Conservation (phyloP, 257 asterid species). For the Solanum megistacrolobum region DNA sequence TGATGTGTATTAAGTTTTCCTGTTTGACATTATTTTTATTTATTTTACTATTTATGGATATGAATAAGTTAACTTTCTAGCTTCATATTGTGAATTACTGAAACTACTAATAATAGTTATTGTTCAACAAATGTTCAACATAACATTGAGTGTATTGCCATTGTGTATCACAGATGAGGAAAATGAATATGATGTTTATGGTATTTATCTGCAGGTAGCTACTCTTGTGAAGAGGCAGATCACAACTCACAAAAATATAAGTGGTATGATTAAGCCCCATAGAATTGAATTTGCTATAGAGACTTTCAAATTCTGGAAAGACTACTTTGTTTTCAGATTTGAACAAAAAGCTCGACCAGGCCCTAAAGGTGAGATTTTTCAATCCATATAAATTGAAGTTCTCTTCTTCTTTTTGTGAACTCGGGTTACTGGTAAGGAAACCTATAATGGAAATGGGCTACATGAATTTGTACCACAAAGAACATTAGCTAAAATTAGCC, state of each 20-base stretch:
- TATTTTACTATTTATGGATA: no score
- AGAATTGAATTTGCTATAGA: neutral
- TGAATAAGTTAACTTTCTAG: no score
- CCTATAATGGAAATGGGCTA: neutral
- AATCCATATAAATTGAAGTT: no score
- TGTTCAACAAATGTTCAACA: no score
- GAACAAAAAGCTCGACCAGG: neutral
- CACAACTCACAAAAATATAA: neutral
- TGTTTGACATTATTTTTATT: no score
- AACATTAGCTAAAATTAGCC: neutral
- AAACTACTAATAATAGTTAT: no score
- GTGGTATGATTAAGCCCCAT: neutral
- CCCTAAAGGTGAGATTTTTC: neutral
- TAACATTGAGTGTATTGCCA: no score
- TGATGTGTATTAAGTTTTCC: no score
- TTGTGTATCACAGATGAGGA: no score
- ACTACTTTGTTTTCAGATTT: neutral
- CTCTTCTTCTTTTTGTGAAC: neutral
- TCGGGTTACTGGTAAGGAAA: neutral
- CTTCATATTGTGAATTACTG: no score
- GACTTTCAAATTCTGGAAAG: neutral
- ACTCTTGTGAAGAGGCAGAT: neutral
- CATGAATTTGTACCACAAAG: neutral
- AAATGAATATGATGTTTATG: no score
- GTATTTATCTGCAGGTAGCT: neutral